Percentiles rank a stretch among this genome's conserved stretches.
Conservation (phyloP, 306 rosid genomes). For the Cicer chorassanicum region DNA sequence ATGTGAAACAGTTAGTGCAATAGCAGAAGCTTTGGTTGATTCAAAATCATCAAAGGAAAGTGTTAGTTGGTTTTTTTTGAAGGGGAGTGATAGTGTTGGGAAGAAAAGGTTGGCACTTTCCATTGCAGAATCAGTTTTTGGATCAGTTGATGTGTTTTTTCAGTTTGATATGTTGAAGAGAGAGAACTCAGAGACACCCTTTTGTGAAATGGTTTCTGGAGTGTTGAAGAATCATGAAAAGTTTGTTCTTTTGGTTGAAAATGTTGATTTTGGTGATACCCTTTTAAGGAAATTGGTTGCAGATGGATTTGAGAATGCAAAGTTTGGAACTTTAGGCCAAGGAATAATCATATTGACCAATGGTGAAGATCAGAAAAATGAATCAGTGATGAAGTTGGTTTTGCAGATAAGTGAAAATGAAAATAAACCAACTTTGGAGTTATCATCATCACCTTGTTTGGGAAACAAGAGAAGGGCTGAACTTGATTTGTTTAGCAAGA, state of each 20-base stretch:
- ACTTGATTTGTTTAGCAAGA: constrained; percentile 61
- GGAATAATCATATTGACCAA: constrained; percentile 64
- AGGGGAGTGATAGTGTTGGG: constrained; percentile 76
- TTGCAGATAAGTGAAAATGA: constrained; percentile 57
- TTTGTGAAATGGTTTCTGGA: constrained; percentile 49
- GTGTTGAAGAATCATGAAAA: constrained; percentile 60
- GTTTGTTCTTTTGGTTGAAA: constrained; percentile 74
- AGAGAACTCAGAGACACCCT: constrained; percentile 42
- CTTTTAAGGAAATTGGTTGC: constrained; percentile 64
- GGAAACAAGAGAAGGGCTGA: constrained; percentile 74
- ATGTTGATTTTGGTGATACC: constrained; percentile 68
- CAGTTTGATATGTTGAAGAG: constrained; percentile 57
- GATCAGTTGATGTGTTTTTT: constrained; percentile 62
- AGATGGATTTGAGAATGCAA: constrained; percentile 59
- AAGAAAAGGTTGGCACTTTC: constrained; percentile 75
- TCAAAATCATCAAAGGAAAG: constrained; percentile 57
- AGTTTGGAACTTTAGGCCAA: constrained; percentile 58
- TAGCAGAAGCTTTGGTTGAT: constrained; percentile 70
- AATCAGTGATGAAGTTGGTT: constrained; percentile 63
- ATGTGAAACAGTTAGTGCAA: constrained; percentile 68
- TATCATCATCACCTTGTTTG: constrained; percentile 43
- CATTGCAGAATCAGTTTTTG: constrained; percentile 78
- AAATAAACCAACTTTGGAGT: constrained; percentile 48
- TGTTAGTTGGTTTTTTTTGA: constrained; percentile 69
- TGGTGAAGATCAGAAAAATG: constrained; percentile 50